Conservation (phyloP, 208 protist species). For the Herpetomonas tarakana region DNA sequence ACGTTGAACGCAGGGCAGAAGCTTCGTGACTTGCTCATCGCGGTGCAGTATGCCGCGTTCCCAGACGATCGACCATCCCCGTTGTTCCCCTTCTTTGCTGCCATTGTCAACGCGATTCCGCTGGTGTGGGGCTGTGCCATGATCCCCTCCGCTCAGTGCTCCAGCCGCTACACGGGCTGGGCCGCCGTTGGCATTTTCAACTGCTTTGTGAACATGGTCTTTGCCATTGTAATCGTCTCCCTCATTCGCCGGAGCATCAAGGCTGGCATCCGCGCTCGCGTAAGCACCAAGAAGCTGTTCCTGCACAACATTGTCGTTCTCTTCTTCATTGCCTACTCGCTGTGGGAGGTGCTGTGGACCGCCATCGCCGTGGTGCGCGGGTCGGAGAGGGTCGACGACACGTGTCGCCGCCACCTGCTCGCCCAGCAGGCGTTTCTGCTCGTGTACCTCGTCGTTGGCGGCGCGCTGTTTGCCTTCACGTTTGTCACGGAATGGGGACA, state of each 20-base stretch:
- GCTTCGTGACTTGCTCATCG: conserved; percentile 12
- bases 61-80: conserved; percentile 72
- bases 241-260: conserved; percentile 36
- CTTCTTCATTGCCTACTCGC: conserved; percentile 36
- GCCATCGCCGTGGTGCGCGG: conserved; percentile 18
- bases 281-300: conserved; percentile 37
- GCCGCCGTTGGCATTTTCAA: conserved; percentile 39
- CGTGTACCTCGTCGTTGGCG: conserved; percentile 37
- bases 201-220: conserved; percentile 64
- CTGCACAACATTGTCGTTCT: conserved; percentile 29
- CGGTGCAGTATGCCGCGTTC: conserved; percentile 21
- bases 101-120: conserved; percentile 45
- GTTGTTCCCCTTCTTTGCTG: conserved; percentile 40
- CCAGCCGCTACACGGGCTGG: conserved; percentile 13
- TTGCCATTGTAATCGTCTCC: conserved; percentile 46
- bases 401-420: conserved; percentile 35
- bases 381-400: conserved; percentile 1
- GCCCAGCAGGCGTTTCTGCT: conserved; percentile 42
- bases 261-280: conserved; percentile 35
- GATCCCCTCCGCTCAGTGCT: conserved; percentile 31
- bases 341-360: conserved; percentile 71
- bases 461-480: conserved; percentile 32
- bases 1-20: conserved; percentile 17
- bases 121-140: conserved; percentile 48
- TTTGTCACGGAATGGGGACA: conserved; percentile 59